These are phyloP conservation scores for Dendrothele bispora DNA, from an alignment of 768 basidiomycete genomes.

Conservation along the genomic window DNA sequence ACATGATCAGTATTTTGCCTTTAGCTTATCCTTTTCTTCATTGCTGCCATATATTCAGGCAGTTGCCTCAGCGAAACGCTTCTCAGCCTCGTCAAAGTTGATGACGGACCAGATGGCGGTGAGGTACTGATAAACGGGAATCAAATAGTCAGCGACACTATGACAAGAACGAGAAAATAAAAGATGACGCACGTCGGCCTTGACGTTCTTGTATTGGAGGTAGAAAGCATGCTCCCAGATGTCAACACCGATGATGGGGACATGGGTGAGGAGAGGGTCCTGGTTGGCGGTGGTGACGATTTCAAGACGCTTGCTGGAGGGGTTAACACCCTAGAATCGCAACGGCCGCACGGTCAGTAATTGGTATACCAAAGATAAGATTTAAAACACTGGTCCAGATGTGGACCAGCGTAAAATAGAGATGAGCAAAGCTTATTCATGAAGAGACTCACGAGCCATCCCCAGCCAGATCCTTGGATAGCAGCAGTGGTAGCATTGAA, in stretches of 20 bases:
- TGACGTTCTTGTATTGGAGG: constrained; percentile 94
- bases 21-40: too few relatives aligned
- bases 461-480: constrained; percentile 95
- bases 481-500: constrained; percentile 82
- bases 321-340: constrained; percentile 61
- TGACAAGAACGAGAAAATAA: neutral
- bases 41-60: too few relatives aligned
- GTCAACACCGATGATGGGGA: constrained; percentile 89
- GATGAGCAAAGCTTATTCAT: neutral
- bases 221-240: constrained; percentile 98
- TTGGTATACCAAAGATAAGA: too few relatives aligned
- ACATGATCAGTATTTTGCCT: too few relatives aligned
- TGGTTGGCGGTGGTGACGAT: constrained; percentile 93
- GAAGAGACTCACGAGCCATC: constrained; percentile 77
- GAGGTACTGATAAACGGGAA: constrained; percentile 62
- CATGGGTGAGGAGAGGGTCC: constrained; percentile 77
- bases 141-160: too few relatives aligned
- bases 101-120: constrained; percentile 74
- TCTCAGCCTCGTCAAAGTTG: constrained; percentile 76
- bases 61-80: constrained; percentile 56
- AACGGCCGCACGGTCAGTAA: neutral
- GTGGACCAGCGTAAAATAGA: too few relatives aligned
- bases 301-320: constrained; percentile 68
- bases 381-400: too few relatives aligned
- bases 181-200: constrained; percentile 71